Evolutionary conservation across 495 filamentous ascomycete genomes (phyloP), one percentile per base, ranked within the genome.

Genomic region (Aspergillus egyptiacus): DNA sequence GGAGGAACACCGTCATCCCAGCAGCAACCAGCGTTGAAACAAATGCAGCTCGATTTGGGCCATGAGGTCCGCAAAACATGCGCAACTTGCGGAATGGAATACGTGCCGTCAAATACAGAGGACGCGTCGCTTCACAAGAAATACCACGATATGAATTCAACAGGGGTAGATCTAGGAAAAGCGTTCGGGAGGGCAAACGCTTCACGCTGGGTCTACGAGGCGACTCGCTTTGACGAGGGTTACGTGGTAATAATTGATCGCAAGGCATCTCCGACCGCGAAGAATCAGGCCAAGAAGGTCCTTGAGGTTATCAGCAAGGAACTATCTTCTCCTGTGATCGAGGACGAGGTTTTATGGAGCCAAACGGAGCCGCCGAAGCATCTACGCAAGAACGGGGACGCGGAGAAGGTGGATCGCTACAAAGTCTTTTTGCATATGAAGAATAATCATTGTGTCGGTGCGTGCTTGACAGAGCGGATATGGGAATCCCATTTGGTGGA

Each of bases 11-110:
- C 43, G 20, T 14, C n/a, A 15, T 47, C 51, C 20, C 57, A 63
- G 30, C 63, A 64, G 30, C 72, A 60, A 41, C 61, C 68, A 0
- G 58, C 58, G 2, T 57, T 85, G 51, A 79, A 74, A 22, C 84
- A 88, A 57, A 79, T 83, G 68, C 80, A 81, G 42, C 76, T 88
- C 27, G 83, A 85, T 53, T 67, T 86, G 23, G 84, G 83, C 13
- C 71, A 70, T 50, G 69, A 79, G 35, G 62, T 77, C 30, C 71
- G 77, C 39, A 78, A 76, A 50, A 78, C 74, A n/a, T 88, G 84
- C 62, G 69, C 67, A 28, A 69, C 66, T 2, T 88, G 84, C 59
- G 79, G 76, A 0, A 88, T 88, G 84, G 80, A 83, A 48, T 88
- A 87, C 59, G 72, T 84, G 31, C 77, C 82, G 10, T 85, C 82